Conservation (phyloP, 352 stramenopile genomes). For the Globisporangium recalcitrans region DNA sequence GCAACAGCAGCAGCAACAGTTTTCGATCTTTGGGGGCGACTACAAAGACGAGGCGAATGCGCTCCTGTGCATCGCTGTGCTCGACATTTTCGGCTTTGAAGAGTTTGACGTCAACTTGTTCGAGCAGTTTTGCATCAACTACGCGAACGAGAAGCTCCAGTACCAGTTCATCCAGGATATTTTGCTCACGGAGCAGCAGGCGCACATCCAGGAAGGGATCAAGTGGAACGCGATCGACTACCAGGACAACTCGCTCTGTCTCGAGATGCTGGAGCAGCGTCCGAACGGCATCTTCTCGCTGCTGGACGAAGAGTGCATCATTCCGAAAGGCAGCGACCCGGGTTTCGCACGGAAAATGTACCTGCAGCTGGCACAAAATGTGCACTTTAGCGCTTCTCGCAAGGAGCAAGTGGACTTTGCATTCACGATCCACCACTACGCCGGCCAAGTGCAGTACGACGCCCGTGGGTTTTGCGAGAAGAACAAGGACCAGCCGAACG, state of each 20-base stretch:
- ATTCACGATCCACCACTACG: constrained; percentile 84
- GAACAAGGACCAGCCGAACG: constrained; percentile 85
- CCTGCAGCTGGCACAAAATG: constrained; percentile 50
- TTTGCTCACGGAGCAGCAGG: constrained; percentile 65
- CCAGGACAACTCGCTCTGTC: constrained; percentile 64
- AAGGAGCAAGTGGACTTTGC: constrained; percentile 63
- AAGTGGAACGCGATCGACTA: constrained; percentile 66
- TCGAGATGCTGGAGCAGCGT: constrained; percentile 83
- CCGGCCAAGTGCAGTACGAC: constrained; percentile 68
- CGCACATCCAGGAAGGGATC: constrained; percentile 72
- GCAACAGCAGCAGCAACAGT: not conserved
- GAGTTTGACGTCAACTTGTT: constrained; percentile 81
- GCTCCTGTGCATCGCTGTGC: constrained; percentile 63
- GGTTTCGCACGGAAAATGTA: constrained; percentile 77
- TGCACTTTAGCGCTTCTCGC: constrained; percentile 52
- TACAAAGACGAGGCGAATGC: constrained; percentile 10
- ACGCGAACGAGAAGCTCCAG: constrained; percentile 77
- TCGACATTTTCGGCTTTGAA: constrained; percentile 92
- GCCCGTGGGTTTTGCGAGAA: constrained; percentile 81
- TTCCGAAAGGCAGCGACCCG: constrained; percentile 72
- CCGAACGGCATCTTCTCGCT: constrained; percentile 72
- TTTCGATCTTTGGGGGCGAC: constrained; percentile 8
- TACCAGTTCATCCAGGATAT: constrained; percentile 84
- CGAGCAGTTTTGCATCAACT: constrained; percentile 83
- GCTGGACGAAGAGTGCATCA: constrained; percentile 82